Evolutionary conservation across 169 alveolate species (phyloP).

Genomic region (Cryptosporidium tyzzeri): DNA sequence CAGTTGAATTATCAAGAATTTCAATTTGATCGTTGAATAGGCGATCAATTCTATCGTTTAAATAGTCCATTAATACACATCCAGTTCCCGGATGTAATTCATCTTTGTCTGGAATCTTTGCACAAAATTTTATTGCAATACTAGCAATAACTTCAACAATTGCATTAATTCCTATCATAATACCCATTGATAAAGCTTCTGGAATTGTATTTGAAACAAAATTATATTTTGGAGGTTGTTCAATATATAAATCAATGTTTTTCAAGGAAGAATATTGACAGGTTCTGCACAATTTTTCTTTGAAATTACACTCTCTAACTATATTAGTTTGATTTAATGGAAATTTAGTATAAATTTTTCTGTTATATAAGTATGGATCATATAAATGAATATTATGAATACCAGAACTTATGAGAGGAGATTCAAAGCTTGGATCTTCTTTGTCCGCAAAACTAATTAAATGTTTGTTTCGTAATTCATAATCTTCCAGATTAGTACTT

Average conservation of each 20-base stretch:
- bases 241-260: not conserved
- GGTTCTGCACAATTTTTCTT: not conserved
- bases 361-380: not conserved
- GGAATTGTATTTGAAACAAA: slow-evolving; percentile 2
- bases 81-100: slow-evolving; percentile 61
- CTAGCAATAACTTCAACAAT: slow-evolving; percentile 61
- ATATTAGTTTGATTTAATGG: not conserved
- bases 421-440: not conserved
- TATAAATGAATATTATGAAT: not conserved
- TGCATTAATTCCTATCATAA: slow-evolving; percentile 54
- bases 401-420: not conserved
- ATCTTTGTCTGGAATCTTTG: slow-evolving; percentile 65
- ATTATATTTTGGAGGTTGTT: slow-evolving; percentile 29
- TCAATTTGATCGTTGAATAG: slow-evolving; percentile 10
- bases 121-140: slow-evolving; percentile 55
- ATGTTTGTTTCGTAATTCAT: not conserved
- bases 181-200: slow-evolving; percentile 51
- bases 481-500: not conserved
- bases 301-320: not conserved
- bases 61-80: slow-evolving; percentile 51
- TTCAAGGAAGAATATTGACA: slow-evolving; percentile 2
- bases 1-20: not conserved
- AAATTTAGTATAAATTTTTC: not conserved
- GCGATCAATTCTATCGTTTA: slow-evolving; percentile 41
- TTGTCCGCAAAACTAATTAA: not conserved